Evolutionary conservation across 2,329 filamentous ascomycete species (phyloP), one percentile per base, ranked within the genome.

Genomic region (Fusarium papillatum): DNA sequence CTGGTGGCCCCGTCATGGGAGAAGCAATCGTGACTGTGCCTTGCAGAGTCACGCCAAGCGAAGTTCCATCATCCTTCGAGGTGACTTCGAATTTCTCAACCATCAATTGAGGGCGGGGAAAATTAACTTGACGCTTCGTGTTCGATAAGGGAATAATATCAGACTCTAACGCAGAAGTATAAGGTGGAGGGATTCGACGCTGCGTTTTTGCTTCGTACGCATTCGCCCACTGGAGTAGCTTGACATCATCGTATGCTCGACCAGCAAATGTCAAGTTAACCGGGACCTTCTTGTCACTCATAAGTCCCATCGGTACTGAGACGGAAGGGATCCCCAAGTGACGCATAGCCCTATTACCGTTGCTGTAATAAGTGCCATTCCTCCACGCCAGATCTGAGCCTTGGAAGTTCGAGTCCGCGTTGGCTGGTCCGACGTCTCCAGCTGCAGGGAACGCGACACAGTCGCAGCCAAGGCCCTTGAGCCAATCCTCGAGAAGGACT

Each of bases 311-410:
- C 0, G 88, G 85, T 0, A 90, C 87, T 0, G 85, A 88, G 2
- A 91, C 84, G 0, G 87, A 89, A 0, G 90, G 90, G 1, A 91
- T 84, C 1, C 90, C 89, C 5, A 90, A 81, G 67, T 91, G 89
- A 13, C 89, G 82, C 2, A 91, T 81, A 0, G 86, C 87, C 2
- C 88, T 82, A 61, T 90, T 90, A 1, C 89, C 89, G 67, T 90
- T 89, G 1, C 85, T 87, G 69, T 90, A 91, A 50, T 85, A 86
- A 5, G 90, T 85, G 0, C 90, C 89, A 64, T 90, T 80, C 1
- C 68, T 68, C 72, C 78, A 76, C 3, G 77, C 79, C 39, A 66
- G 55, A 0, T 57, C 22, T 16, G 75, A 74, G 1, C 69, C 70
- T 1, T 63, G 64, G 1, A 77, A 68, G 41, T 81, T 80, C 1